Base-by-base conservation (phyloP, 2,329 filamentous ascomycete species). In the Penicillium sp. region DNA sequence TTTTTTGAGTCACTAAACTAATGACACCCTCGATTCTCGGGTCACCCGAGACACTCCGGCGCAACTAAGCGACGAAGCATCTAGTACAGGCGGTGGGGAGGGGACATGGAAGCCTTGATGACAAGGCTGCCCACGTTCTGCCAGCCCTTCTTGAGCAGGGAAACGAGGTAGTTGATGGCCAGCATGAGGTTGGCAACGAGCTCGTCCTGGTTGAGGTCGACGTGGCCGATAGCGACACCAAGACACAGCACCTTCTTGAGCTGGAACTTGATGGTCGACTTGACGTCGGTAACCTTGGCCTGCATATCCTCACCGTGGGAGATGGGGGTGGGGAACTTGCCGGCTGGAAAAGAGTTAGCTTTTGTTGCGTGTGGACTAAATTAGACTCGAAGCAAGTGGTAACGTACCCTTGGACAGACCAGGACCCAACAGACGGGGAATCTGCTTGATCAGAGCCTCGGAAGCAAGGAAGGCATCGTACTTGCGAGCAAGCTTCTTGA, bases 211-310 rank as follows among this genome's bases (percentile, higher is more conserved):
- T 79, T 84, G 92, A 98, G 98, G 64, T 83, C 88, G 63, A 98
- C 92, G 75, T 98, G 95, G 69, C 92, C 92, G 66, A 98, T 86
- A 61, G 92, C 92, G 69, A 96, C 90, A 84, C 90, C 92, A 82
- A 98, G 89, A 81, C 92, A 98, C 61, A 98, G 81, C 71, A 98
- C 92, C 86, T 98, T 98, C 87, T 98, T 98, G 67, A 98, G 80
- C 82, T 98, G 89, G 85, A 98, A 98, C 84, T 98, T 98, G 84
- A 98, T 96, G 73, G 92, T 98, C 63, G 87, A 95, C 85, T 95
- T 96, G 81, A 98, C 90, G 72, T 98, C 92, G 76, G 77, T 95
- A 79, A 96, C 87, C 84, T 95, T 95, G 79, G 75, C 80, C 70
- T 74, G 77, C 58, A 98, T 82, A 70, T 96, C 90, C 68, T 98